A percentile compares a stretch with the other conserved stretches of the same genome.
phyloP scores from a whole-genome alignment of 1,284 basidiomycete species.

The Schizophyllum amplum region DNA sequence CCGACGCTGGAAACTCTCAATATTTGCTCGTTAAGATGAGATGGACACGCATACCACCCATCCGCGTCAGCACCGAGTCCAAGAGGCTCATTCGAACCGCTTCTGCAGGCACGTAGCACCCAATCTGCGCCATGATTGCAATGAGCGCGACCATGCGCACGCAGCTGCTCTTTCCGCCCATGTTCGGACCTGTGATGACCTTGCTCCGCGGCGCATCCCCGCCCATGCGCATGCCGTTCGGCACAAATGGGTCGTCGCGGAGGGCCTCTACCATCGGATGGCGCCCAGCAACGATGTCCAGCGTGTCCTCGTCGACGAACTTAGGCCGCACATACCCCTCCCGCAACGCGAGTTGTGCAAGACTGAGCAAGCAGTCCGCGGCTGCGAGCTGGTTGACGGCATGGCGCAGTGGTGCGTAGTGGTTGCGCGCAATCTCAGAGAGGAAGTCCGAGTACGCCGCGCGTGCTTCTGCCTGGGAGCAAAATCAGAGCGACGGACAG shows the following conservation, averaged over 20 bases:
- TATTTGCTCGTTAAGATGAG: no score
- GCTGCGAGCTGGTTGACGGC: slow-evolving; percentile 73
- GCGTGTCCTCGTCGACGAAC: slow-evolving; percentile 47
- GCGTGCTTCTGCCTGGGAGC: slow-evolving; percentile 54
- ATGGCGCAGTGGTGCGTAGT: slow-evolving; percentile 66
- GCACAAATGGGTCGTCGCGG: slow-evolving; percentile 72
- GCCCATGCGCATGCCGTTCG: slow-evolving; percentile 60
- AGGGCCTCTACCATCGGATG: slow-evolving; percentile 82
- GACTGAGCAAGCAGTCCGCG: slow-evolving; percentile 73
- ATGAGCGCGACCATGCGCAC: slow-evolving; percentile 73
- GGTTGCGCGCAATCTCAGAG: slow-evolving; percentile 51
- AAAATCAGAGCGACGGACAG: background rate
- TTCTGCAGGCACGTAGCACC: slow-evolving; percentile 71
- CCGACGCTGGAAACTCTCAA: slow-evolving; percentile 50
- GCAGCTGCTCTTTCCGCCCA: slow-evolving; percentile 76
- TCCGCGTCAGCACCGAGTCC: slow-evolving; percentile 44
- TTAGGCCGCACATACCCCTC: slow-evolving; percentile 68
- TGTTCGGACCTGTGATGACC: slow-evolving; percentile 80
- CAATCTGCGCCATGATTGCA: slow-evolving; percentile 61
- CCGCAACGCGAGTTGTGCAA: slow-evolving; percentile 63
- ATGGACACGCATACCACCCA: slow-evolving; percentile 1
- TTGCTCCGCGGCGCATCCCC: slow-evolving; percentile 47
- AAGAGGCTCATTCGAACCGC: slow-evolving; percentile 68
- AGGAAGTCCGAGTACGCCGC: slow-evolving; percentile 67
- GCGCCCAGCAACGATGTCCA: slow-evolving; percentile 66